A percentile compares a stretch with the other conserved stretches of the same genome.
Evolutionary conservation across 768 basidiomycete genomes (phyloP).

Genomic region (Floccularia luteovirens): DNA sequence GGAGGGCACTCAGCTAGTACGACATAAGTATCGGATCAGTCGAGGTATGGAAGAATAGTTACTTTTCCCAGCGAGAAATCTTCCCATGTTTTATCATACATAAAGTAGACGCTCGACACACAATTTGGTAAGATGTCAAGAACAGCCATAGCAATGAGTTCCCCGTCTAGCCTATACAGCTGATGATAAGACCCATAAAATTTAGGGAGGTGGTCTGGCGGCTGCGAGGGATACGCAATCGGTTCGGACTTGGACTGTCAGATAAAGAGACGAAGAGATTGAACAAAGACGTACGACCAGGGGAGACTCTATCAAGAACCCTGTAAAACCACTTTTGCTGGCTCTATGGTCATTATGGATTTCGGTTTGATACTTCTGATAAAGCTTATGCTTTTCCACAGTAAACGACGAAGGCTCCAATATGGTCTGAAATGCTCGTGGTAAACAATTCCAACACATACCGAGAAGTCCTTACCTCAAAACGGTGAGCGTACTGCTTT

Average conservation of each 20-base stretch:
- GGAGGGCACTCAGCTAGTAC: slow-evolving; percentile 73
- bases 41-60: slow-evolving; percentile 1
- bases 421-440: slow-evolving; percentile 38
- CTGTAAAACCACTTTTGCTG: slow-evolving; percentile 43
- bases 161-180: slow-evolving; percentile 73
- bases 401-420: slow-evolving; percentile 75
- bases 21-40: not conserved
- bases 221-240: slow-evolving; percentile 47
- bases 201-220: slow-evolving; percentile 55
- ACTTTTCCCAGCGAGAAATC: slow-evolving; percentile 76
- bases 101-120: slow-evolving; percentile 82
- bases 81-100: slow-evolving; percentile 72
- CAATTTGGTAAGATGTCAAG: slow-evolving; percentile 86
- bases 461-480: slow-evolving; percentile 41
- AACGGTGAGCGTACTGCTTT: slow-evolving; percentile 36
- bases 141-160: slow-evolving; percentile 80
- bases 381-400: slow-evolving; percentile 76
- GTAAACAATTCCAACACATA: slow-evolving; percentile 1
- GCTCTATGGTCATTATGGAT: slow-evolving; percentile 68
- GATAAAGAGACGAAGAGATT: not conserved
- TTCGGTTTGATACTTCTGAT: slow-evolving; percentile 64
- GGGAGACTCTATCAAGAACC: slow-evolving; percentile 78
- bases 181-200: slow-evolving; percentile 93
- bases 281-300: slow-evolving; percentile 42
- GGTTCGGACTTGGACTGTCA: slow-evolving; percentile 35